Evolutionary conservation across 768 basidiomycete genomes (phyloP), one percentile per base, ranked within the genome.

Genomic region (Pulveroboletus sp.): DNA sequence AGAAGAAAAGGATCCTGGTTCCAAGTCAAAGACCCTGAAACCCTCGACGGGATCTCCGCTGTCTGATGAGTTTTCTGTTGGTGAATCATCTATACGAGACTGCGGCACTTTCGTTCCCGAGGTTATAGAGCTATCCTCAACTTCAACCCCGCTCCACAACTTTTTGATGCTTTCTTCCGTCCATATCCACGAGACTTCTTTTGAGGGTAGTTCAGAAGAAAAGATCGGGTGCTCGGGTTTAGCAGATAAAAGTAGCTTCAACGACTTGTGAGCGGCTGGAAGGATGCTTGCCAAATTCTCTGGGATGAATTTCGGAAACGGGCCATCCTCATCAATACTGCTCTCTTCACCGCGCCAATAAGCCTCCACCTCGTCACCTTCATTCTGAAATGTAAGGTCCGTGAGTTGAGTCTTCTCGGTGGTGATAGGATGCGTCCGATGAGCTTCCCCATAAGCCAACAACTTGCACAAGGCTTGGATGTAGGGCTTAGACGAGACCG

Each of bases 241-340:
- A 4, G 89, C 87, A 10, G 75, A 76, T 41, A 73, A 74, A 0
- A 92, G 73, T 4, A 93, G 67, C 24, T 76, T 72, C 10, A 92
- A 66, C 0, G 90, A 91, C 57, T 79, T 83, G 52, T 79, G 80
- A 1, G 88, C 88, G 4, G 79, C 77, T 12, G 80, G 76, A 4
- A 92, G 67, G 7, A 79, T 72, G 38, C 76, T 71, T 7, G 77
- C 67, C 24, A 85, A 64, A 12, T 71, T 71, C 6, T 57, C 54
- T 4, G 79, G 76, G 50, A 92, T 78, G 64, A 93, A 92, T 5
- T 66, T 65, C 0, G 90, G 89, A 55, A 82, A 84, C 7, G 67
- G 63, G 4, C 72, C 68, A 32, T 71, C 71, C 38, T 56, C 70
- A 62, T 51, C 70, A 12, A 72, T 62, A 16, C 71, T 68, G n/a